A percentile compares a stretch with the other conserved stretches of the same genome.
Conservation (phyloP, 179 eudicot species). For the Silene vulgaris region DNA sequence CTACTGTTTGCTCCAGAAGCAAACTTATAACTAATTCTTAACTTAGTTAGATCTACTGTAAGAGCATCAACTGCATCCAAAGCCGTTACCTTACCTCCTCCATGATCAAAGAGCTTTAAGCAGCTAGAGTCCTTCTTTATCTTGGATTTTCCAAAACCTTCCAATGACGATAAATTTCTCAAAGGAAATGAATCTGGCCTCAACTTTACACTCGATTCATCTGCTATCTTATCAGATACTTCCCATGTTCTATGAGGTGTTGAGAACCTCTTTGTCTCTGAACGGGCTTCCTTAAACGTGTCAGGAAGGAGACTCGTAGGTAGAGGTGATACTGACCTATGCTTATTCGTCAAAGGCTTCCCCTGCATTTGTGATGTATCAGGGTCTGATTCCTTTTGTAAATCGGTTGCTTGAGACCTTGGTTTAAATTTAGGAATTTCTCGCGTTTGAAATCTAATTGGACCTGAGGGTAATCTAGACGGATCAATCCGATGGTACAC, state of each 20-base stretch:
- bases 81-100: slow-evolving; percentile 66
- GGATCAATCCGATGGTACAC: slow-evolving; percentile 72
- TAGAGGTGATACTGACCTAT: slow-evolving; percentile 57
- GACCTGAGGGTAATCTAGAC: slow-evolving; percentile 40
- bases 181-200: slow-evolving; percentile 41
- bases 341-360: slow-evolving; percentile 46
- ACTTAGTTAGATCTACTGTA: slow-evolving; percentile 65
- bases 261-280: slow-evolving; percentile 47
- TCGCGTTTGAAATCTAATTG: slow-evolving; percentile 30
- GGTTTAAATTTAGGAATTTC: slow-evolving; percentile 29
- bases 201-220: slow-evolving; percentile 32
- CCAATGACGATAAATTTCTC: slow-evolving; percentile 41
- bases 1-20: slow-evolving; percentile 85
- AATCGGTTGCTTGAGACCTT: slow-evolving; percentile 27
- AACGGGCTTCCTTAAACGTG: slow-evolving; percentile 62
- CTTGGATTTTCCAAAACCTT: slow-evolving; percentile 36
- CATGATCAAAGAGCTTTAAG: slow-evolving; percentile 70
- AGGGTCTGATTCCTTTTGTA: slow-evolving; percentile 22
- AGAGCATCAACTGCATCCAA: slow-evolving; percentile 64
- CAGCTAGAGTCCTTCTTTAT: slow-evolving; percentile 55
- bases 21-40: slow-evolving; percentile 65
- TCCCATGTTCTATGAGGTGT: slow-evolving; percentile 56
- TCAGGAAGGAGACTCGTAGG: slow-evolving; percentile 44
- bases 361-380: slow-evolving; percentile 30
- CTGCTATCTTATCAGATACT: slow-evolving; percentile 39